Evolutionary conservation across 2,329 filamentous ascomycete species (phyloP), one percentile per base, ranked within the genome.

Genomic region (Fusarium sacchari): DNA sequence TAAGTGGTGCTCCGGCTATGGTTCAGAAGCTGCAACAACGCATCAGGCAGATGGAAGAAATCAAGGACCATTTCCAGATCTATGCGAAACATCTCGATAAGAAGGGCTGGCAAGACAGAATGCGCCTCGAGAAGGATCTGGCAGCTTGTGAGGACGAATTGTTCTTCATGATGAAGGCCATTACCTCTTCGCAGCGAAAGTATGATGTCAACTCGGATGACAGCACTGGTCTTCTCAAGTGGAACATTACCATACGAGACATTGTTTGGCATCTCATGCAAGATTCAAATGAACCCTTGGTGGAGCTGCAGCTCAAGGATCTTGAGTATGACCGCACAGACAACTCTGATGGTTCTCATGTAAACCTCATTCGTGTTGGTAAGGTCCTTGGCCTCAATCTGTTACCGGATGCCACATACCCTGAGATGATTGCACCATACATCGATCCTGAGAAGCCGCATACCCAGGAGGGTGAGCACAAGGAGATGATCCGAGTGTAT

Each of bases 151-250:
- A 98, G 81, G 96, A 99, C 78, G 97, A 99, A 82, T 84, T 99
- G 14, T 99, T 99, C 87, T 99, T 99, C 84, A 93, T 99, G 86
- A 98, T 99, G 96, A 98, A 99, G 79, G 97, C 96, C 43, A 99
- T 99, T 80, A 99, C 96, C 4, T 97, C 95, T 6, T 97, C 96
- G 10, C 96, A 99, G 82, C 89, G 95, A 67, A 96, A 95, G 80
- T 91, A 91, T 72, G 94, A 97, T 89, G 76, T 78, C 52, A 86
- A 90, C 56, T 90, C 91, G 39, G 67, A 65, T 12, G 89, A 94
- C 72, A 92, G 91, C 64, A 95, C 90, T 67, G 95, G 95, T 11
- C 86, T 98, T 44, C 83, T 99, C 60, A 92, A 94, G 76, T 98
- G 96, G 93, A 96, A 94, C 80, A 94, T 99, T 67, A 93, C 94